Evolutionary conservation across 441 rosid genomes (phyloP).

Genomic region (Raphanus hybrid): DNA sequence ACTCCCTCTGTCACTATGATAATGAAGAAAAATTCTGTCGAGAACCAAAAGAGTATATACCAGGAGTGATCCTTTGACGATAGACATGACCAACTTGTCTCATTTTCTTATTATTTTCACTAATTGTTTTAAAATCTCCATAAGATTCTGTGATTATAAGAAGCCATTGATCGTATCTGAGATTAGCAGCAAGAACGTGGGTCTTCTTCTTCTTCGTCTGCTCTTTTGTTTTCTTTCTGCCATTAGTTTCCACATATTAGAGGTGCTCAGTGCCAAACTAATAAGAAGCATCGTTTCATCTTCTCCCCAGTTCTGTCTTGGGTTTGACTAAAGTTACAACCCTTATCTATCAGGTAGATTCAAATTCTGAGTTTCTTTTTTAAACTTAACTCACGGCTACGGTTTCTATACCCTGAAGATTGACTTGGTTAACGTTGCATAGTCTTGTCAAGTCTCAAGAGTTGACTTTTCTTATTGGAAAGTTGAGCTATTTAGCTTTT

Average conservation of each 20-base stretch:
- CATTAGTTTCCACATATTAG: slow-evolving; percentile 17
- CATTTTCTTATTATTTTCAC: slow-evolving; percentile 33
- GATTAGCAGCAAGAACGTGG: slow-evolving; percentile 40
- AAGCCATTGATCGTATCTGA: slow-evolving; percentile 28
- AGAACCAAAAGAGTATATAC: slow-evolving; percentile 45
- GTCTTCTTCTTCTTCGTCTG: slow-evolving; percentile 34
- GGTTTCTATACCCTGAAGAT: neutral
- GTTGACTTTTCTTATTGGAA: no score
- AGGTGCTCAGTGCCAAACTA: no score
- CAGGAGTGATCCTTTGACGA: slow-evolving; percentile 41
- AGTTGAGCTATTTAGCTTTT: slow-evolving; percentile 1
- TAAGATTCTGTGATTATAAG: slow-evolving; percentile 38
- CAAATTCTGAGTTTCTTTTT: neutral
- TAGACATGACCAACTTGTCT: slow-evolving; percentile 36
- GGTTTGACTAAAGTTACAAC: slow-evolving; percentile 33
- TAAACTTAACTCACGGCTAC: neutral
- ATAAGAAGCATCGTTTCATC: no score
- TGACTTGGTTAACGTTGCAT: slow-evolving; percentile 15
- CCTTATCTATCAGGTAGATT: slow-evolving; percentile 29
- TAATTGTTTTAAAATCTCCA: neutral
- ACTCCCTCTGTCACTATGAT: slow-evolving; percentile 33
- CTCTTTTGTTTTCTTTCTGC: neutral
- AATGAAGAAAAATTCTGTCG: slow-evolving; percentile 18
- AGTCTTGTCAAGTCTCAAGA: neutral
- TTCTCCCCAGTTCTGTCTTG: neutral